A percentile compares a stretch with the other conserved stretches of the same genome.
phyloP scores from a whole-genome alignment of 139 green algal species.

The Haematococcus sp. region DNA sequence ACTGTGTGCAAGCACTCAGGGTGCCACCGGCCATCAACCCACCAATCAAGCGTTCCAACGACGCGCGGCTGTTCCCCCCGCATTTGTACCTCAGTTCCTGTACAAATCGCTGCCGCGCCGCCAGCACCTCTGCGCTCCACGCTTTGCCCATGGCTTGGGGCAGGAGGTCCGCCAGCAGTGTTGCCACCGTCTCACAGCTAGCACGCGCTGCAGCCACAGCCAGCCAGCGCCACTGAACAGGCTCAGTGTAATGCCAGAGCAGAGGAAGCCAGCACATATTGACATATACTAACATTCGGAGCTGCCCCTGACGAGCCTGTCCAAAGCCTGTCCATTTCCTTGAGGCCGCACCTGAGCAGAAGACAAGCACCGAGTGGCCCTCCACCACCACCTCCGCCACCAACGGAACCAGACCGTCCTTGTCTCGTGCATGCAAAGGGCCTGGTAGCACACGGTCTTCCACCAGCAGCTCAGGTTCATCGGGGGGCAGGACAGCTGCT shows the following conservation, averaged over 20 bases:
- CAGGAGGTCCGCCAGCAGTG: slow-evolving; percentile 8
- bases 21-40: too few species aligned
- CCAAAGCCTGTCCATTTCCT: too few species aligned
- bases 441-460: slow-evolving; percentile 33
- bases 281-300: too few species aligned
- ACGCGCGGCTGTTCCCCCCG: background rate
- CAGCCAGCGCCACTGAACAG: too few species aligned
- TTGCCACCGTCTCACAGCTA: background rate
- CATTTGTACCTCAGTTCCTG: too few species aligned
- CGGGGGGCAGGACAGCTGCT: too few species aligned
- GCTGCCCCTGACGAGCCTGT: too few species aligned
- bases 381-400: slow-evolving; percentile 45
- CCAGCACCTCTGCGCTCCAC: background rate
- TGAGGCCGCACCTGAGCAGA: slow-evolving; percentile 55
- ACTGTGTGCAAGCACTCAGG: too few species aligned
- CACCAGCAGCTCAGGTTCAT: slow-evolving; percentile 9
- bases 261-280: background rate
- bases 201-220: background rate
- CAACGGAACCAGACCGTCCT: slow-evolving; percentile 46
- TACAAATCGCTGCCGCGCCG: background rate
- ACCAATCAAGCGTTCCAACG: background rate
- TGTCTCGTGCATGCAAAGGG: slow-evolving; percentile 29
- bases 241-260: too few species aligned
- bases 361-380: slow-evolving; percentile 72
- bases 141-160: background rate